Percentiles rank a stretch among this genome's conserved stretches.
Evolutionary conservation across 31 red algal species (phyloP).

Genomic region (Porphyra umbilicalis): DNA sequence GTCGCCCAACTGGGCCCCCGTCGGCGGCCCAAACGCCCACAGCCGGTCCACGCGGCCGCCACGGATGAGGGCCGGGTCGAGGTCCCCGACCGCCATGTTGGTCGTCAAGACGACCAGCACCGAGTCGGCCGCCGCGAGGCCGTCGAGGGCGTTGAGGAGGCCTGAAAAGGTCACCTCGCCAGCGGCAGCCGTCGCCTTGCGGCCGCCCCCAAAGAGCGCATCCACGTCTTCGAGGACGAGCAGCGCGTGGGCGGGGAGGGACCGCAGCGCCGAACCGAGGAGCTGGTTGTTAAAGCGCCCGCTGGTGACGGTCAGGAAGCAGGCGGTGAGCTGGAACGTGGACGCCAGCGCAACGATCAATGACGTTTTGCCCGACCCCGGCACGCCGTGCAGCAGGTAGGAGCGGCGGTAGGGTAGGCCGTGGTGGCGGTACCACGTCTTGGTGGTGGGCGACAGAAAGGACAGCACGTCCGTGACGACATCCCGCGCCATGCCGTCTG

Average conservation of each 20-base stretch:
- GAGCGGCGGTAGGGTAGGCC: conserved; percentile 61
- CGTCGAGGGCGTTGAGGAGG: conserved; percentile 75
- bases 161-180: conserved; percentile 64
- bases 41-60: conserved; percentile 62
- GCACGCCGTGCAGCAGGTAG: conserved; percentile 68
- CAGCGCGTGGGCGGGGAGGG: conserved; percentile 39
- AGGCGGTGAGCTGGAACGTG: conserved; percentile 51
- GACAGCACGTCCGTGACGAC: conserved; percentile 57
- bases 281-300: conserved; percentile 55
- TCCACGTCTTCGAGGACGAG: conserved; percentile 81
- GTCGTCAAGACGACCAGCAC: conserved; percentile 67
- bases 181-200: conserved; percentile 28
- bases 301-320: conserved; percentile 53
- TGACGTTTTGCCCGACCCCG: conserved; percentile 63
- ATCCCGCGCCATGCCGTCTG: conserved; percentile 25
- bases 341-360: conserved; percentile 59
- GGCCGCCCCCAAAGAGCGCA: conserved; percentile 55
- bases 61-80: conserved; percentile 67
- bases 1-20: conserved; percentile 29
- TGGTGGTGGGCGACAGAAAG: conserved; percentile 45
- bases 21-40: conserved; percentile 63
- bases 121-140: conserved; percentile 44
- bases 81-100: conserved; percentile 71
- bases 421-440: conserved; percentile 51
- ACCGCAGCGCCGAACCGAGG: conserved; percentile 40